phyloP scores from a whole-genome alignment of 495 filamentous ascomycete species.

The Aspergillus affinis region DNA sequence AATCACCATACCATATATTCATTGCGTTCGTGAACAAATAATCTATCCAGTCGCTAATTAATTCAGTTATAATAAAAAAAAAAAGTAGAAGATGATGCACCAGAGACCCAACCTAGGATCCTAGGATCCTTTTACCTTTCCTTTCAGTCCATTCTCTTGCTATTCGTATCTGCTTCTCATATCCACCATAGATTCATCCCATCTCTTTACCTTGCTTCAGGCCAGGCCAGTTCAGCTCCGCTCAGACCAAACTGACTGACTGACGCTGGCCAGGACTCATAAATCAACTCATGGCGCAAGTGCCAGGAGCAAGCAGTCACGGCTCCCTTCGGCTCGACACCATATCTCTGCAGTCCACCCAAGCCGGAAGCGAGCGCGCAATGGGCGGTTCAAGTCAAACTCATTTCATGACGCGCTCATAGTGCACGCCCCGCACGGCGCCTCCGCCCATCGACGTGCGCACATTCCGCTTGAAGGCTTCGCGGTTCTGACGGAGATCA shows the following conservation, averaged over 20 bases:
- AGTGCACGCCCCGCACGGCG: constrained; percentile 65
- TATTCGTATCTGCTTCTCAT: neutral
- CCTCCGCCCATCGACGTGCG: constrained; percentile 79
- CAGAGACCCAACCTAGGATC: neutral
- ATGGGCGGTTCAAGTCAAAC: neutral
- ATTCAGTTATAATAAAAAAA: constrained; percentile 13
- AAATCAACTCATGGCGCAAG: too few species aligned
- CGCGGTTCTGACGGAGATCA: constrained; percentile 78
- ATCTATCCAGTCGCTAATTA: constrained; percentile 32
- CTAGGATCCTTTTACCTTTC: neutral
- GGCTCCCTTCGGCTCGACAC: too few species aligned
- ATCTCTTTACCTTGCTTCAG: neutral
- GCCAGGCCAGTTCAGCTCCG: too few species aligned
- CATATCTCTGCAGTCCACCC: too few species aligned
- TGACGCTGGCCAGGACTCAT: neutral
- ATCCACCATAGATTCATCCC: neutral
- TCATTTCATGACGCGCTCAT: constrained; percentile 67
- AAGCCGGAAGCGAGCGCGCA: neutral
- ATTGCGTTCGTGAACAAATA: constrained; percentile 21
- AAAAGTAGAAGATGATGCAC: constrained; percentile 12
- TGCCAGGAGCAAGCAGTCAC: too few species aligned
- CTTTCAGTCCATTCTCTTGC: neutral
- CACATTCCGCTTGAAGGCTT: constrained; percentile 90
- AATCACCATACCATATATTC: constrained; percentile 6
- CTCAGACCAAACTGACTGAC: neutral